Conservation (phyloP, 768 basidiomycete species). For the Glaciozyma martinii region DNA sequence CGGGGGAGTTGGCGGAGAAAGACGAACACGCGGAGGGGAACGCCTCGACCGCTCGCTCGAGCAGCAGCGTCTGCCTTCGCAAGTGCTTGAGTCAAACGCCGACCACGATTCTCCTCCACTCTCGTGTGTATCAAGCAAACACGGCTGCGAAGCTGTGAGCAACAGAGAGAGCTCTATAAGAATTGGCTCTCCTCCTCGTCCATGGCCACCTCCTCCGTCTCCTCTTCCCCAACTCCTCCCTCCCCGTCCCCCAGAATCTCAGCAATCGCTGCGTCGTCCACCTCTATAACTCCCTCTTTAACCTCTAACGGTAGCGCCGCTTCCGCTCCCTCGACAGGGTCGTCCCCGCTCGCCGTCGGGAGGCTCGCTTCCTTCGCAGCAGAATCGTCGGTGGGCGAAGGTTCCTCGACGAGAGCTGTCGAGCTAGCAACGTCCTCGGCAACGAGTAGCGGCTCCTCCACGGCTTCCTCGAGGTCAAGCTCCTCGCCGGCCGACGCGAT, state of each 20-base stretch:
- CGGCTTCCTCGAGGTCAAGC: neutral
- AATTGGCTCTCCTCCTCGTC: constrained; percentile 12
- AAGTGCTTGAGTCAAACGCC: no score
- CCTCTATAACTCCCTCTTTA: neutral
- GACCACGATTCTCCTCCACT: no score
- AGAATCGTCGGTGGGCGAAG: neutral
- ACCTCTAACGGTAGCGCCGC: no score
- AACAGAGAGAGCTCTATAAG: neutral
- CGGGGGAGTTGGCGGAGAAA: neutral
- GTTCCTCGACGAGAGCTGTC: neutral
- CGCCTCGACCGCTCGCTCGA: no score
- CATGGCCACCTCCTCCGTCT: constrained; percentile 1
- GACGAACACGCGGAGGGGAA: no score
- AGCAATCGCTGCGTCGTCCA: neutral
- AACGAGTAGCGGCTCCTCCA: neutral
- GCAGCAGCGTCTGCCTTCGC: no score
- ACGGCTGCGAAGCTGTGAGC: no score
- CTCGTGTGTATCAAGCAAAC: no score
- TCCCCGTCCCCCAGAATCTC: neutral
- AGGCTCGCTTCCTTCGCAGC: neutral
- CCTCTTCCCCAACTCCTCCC: neutral
- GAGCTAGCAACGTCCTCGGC: neutral
- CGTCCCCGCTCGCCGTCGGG: constrained; percentile 2
- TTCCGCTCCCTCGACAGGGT: no score
- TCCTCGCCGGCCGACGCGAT: neutral